Evolutionary conservation across 805 yeast species (phyloP).

Genomic region (Candida peoriensis): DNA sequence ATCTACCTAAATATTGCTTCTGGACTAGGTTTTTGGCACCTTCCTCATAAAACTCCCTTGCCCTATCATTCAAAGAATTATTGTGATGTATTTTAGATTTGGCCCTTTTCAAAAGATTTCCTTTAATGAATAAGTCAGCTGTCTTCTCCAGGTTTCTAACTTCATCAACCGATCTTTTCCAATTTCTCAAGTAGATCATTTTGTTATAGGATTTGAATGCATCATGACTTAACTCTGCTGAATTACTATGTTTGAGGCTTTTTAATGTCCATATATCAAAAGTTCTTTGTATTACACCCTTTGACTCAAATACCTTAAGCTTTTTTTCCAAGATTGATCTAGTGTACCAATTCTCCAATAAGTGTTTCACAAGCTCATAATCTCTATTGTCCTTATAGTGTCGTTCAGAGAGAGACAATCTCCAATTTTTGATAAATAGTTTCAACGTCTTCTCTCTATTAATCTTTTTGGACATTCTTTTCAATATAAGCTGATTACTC

Average conservation of each 20-base stretch:
- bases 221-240: slow-evolving; percentile 8
- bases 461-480: neutral
- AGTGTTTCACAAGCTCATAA: slow-evolving; percentile 1
- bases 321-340: neutral
- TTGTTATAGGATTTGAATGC: slow-evolving; percentile 15
- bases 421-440: slow-evolving; percentile 10
- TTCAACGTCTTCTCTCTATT: neutral
- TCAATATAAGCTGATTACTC: slow-evolving; percentile 6
- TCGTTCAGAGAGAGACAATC: slow-evolving; percentile 1
- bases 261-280: slow-evolving; percentile 10
- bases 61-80: slow-evolving; percentile 1
- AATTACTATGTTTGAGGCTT: slow-evolving; percentile 3
- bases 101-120: slow-evolving; percentile 7
- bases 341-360: slow-evolving; percentile 3
- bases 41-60: slow-evolving; percentile 4
- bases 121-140: slow-evolving; percentile 6
- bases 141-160: neutral
- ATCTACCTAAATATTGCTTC: slow-evolving; percentile 5
- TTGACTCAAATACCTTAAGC: neutral
- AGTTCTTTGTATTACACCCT: neutral
- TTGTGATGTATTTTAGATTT: slow-evolving; percentile 1
- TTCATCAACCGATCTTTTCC: slow-evolving; percentile 5
- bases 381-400: slow-evolving; percentile 1
- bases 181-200: slow-evolving; percentile 16
- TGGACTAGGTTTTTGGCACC: neutral